These are phyloP conservation scores for Pochonia chlamydosporia DNA, from an alignment of 2,329 filamentous ascomycete genomes.

Conservation along the genomic window DNA sequence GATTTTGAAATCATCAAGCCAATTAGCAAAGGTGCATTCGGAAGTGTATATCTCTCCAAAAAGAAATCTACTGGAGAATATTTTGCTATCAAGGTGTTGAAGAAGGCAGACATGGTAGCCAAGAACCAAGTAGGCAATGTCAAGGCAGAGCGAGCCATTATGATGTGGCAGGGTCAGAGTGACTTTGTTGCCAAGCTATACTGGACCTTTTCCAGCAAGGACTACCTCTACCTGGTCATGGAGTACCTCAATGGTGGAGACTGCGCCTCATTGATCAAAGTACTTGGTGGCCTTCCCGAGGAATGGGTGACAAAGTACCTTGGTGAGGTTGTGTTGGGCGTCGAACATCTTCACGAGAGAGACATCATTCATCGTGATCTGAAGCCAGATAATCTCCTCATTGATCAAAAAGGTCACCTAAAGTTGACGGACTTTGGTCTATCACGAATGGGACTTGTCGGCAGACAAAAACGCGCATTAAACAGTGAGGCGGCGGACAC, in stretches of 20 bases:
- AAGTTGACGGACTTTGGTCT: slow-evolving; percentile 97
- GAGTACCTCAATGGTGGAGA: slow-evolving; percentile 98
- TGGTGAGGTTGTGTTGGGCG: slow-evolving; percentile 91
- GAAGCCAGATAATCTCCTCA: slow-evolving; percentile 94
- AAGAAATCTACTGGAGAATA: slow-evolving; percentile 99
- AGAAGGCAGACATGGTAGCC: slow-evolving; percentile 99
- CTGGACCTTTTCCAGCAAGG: slow-evolving; percentile 99
- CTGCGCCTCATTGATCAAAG: slow-evolving; percentile 92
- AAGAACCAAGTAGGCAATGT: slow-evolving; percentile 99
- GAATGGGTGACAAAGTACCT: slow-evolving; percentile 99
- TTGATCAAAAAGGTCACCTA: slow-evolving; percentile 92
- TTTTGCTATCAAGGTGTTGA: slow-evolving; percentile 96
- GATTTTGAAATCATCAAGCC: slow-evolving; percentile 99
- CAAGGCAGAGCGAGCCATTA: slow-evolving; percentile 96
- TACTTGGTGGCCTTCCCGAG: slow-evolving; percentile 84
- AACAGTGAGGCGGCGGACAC: slow-evolving; percentile 71
- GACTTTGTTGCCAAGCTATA: slow-evolving; percentile 98
- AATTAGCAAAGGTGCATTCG: slow-evolving; percentile 97
- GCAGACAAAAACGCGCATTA: slow-evolving; percentile 88
- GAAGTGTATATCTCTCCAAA: slow-evolving; percentile 95
- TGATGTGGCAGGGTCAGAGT: slow-evolving; percentile 99
- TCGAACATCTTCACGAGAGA: slow-evolving; percentile 89
- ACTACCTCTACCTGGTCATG: slow-evolving; percentile 98
- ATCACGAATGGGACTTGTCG: slow-evolving; percentile 93
- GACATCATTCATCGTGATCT: slow-evolving; percentile 95